Base-by-base conservation (phyloP, 139 green algal species). In the Axilococcus clingmanii region DNA sequence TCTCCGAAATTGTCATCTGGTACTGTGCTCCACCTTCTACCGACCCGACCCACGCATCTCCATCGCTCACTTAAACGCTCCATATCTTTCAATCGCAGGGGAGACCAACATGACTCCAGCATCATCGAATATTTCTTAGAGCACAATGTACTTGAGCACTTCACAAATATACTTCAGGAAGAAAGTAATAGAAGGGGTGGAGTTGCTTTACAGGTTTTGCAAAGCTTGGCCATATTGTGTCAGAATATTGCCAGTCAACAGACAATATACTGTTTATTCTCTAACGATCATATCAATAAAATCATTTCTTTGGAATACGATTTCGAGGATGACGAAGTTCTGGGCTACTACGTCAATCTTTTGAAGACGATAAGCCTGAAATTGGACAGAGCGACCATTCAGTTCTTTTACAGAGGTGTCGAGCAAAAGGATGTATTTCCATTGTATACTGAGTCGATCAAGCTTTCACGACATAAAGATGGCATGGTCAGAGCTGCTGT, bases 1-100 rank as follows among this genome's bases (percentile, higher is more conserved):
- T 97, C 22, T 83, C 91, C 3, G 91, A 98, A 76, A 80, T 97
- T 15, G 90, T 96, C 73, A 95, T 98, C 16, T 98, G 91, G 63
- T 70, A 52, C 36, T 52, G 24, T 24, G 19, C 61, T 2, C 1
- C 15, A 4, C 22, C 3, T 48, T 17, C 12, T 46, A 12, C 11
- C 22, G 12, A n/a, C 0, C 15, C 22, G 17, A 32, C 29, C 20
- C 20, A 9, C 14, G 40, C 27, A 14, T 43, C 36, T 23, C 20
- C 0, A 43, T 43, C 17, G 15, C 36, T 24, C 8, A 43, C 36
- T 17, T 43, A n/a, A 24, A n/a, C n/a, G n/a, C 36, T 42, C 17
- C 17, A 17, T 17, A 17, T 17, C 36, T 17, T 17, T 16, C n/a
- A n/a, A n/a, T n/a, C 22, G n/a, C 54, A 70, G 62, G 85, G 91